phyloP scores from a whole-genome alignment of 1,284 basidiomycete species.

The Trametes sp. region DNA sequence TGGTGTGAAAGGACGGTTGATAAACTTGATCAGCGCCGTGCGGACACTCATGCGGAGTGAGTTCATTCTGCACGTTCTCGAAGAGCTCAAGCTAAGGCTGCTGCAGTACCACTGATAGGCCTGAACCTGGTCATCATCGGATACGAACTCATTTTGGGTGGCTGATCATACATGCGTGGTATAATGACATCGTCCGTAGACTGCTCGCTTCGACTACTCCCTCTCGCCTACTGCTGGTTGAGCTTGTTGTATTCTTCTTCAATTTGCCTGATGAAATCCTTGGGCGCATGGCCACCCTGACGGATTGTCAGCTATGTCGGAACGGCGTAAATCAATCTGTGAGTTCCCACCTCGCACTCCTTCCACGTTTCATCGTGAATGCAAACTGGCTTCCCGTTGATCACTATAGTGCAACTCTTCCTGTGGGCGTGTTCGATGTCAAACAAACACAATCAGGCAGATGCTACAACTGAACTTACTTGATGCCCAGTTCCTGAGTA shows the following conservation, averaged over 20 bases:
- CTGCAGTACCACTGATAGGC: conserved; percentile 85
- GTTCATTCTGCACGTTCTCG: conserved; percentile 38
- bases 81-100: not conserved
- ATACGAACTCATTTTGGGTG: conserved; percentile 80
- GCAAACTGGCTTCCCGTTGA: conserved; percentile 74
- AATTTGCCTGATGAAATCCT: conserved; percentile 84
- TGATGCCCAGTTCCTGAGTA: conserved; percentile 59
- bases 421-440: conserved; percentile 44
- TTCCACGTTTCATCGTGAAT: conserved; percentile 84
- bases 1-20: conserved; percentile 84
- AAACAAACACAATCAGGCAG: conserved; percentile 5
- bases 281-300: conserved; percentile 76
- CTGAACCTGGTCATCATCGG: conserved; percentile 84
- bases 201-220: not conserved
- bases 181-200: conserved; percentile 11
- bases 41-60: conserved; percentile 94
- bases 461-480: conserved; percentile 50
- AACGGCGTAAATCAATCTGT: conserved; percentile 6
- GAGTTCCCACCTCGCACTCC: conserved; percentile 76
- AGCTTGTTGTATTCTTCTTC: conserved; percentile 74
- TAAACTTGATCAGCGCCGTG: conserved; percentile 94
- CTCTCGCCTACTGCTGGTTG: conserved; percentile 48
- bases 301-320: conserved; percentile 3
- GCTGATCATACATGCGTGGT: conserved; percentile 32
- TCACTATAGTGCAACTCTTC: conserved; percentile 87